Percentiles rank a stretch among this genome's conserved stretches.
Conservation (phyloP, 2,329 filamentous ascomycete genomes). For the Colletotrichum simmondsii region DNA sequence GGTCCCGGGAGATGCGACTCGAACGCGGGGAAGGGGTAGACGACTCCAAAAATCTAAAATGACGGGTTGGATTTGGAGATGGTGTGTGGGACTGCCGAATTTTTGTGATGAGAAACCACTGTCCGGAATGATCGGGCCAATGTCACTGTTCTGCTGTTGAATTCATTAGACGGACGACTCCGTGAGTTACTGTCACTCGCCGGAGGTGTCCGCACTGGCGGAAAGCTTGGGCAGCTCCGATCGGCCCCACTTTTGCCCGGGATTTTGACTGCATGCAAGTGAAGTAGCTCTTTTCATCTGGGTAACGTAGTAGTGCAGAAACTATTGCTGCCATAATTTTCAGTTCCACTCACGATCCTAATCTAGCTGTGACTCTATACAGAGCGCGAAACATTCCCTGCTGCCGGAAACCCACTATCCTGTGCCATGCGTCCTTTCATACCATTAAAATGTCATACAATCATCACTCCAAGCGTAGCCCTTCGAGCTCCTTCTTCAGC, state of each 20-base stretch:
- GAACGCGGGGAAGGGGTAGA: background rate
- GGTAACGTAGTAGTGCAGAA: background rate
- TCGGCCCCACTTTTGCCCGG: background rate
- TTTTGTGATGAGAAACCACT: background rate
- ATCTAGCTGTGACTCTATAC: background rate
- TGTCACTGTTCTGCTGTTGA: background rate
- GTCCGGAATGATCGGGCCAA: too few relatives aligned
- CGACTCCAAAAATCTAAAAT: background rate
- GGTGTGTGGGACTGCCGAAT: background rate
- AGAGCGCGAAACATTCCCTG: background rate
- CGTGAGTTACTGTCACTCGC: background rate
- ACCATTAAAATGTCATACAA: background rate
- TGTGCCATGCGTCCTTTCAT: background rate
- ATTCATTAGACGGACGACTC: background rate
- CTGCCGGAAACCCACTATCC: background rate
- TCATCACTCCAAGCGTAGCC: background rate
- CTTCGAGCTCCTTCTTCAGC: conserved; percentile 20
- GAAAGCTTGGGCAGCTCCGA: background rate
- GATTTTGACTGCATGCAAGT: background rate
- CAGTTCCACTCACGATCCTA: background rate
- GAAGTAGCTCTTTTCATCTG: background rate
- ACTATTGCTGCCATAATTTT: background rate
- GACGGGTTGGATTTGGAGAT: background rate
- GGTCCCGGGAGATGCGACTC: too few relatives aligned
- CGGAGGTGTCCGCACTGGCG: background rate